These are phyloP conservation scores for Oryza coarctata DNA, from an alignment of 176 grass and related monocot genomes.

Conservation along the genomic window DNA sequence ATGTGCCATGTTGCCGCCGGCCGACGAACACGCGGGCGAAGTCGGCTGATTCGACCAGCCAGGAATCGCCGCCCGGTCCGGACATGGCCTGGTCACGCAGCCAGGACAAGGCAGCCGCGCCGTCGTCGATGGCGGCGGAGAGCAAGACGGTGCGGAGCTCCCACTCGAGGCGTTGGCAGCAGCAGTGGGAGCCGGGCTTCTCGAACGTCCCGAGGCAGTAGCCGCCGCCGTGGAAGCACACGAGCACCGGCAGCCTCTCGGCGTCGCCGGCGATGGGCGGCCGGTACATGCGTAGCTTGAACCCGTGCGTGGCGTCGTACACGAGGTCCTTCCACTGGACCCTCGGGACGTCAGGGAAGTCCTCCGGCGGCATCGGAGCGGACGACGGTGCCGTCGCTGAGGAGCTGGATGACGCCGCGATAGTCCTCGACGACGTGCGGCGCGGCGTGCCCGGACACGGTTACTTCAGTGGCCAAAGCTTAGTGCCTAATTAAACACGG, in stretches of 20 bases:
- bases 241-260: constrained; percentile 27
- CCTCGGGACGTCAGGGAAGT: background rate
- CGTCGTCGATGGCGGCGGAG: constrained; percentile 58
- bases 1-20: constrained; percentile 52
- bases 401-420: constrained; percentile 18
- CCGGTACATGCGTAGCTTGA: constrained; percentile 10
- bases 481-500: too few species aligned
- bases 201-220: constrained; percentile 23
- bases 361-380: background rate
- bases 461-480: background rate
- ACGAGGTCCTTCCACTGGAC: constrained; percentile 37
- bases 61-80: background rate
- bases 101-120: constrained; percentile 17
- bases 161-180: constrained; percentile 29
- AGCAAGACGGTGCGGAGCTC: constrained; percentile 46
- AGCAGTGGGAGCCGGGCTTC: constrained; percentile 12
- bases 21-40: constrained; percentile 26
- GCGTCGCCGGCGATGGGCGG: background rate
- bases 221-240: constrained; percentile 42
- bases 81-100: background rate
- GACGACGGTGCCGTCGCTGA: constrained; percentile 38
- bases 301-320: constrained; percentile 2
- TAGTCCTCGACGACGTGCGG: constrained; percentile 27
- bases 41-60: constrained; percentile 36
- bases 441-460: background rate